A percentile compares a stretch with the other conserved stretches of the same genome.
Evolutionary conservation across 352 stramenopile species (phyloP).

Genomic region (Pythium brachiatum): DNA sequence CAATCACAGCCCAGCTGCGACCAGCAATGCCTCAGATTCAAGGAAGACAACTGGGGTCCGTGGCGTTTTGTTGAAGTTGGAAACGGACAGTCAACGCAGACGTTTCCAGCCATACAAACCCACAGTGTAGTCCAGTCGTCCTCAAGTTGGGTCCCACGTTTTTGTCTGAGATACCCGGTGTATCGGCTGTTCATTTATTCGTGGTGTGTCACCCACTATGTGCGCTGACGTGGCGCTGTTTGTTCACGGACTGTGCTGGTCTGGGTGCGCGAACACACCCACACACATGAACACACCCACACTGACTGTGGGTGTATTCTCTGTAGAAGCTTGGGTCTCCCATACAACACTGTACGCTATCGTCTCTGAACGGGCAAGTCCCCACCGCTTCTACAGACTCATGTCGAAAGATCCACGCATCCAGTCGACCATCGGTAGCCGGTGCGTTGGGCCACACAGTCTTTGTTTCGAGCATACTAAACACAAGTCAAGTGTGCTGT

Average conservation of each 20-base stretch:
- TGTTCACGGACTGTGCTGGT: neutral
- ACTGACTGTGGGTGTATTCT: no score
- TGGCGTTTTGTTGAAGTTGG: neutral
- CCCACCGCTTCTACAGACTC: no score
- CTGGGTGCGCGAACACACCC: no score
- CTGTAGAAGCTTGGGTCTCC: neutral
- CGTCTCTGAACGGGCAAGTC: no score
- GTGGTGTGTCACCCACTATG: neutral
- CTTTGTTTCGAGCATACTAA: no score
- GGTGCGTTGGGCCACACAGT: no score
- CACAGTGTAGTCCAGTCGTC: no score
- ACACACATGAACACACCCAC: no score
- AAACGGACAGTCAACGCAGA: neutral
- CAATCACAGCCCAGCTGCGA: neutral
- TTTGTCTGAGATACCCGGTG: neutral
- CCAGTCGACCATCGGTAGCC: no score
- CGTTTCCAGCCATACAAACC: neutral
- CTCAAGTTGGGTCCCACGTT: neutral
- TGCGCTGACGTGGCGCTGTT: neutral
- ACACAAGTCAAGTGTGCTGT: neutral
- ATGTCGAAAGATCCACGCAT: no score
- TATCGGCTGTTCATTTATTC: neutral
- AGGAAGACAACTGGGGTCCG: neutral
- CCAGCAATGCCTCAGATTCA: neutral
- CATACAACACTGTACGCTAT: no score